These are phyloP conservation scores for Teratosphaeria gauchensis DNA, from an alignment of 2,329 filamentous ascomycete species.

Conservation along the genomic window DNA sequence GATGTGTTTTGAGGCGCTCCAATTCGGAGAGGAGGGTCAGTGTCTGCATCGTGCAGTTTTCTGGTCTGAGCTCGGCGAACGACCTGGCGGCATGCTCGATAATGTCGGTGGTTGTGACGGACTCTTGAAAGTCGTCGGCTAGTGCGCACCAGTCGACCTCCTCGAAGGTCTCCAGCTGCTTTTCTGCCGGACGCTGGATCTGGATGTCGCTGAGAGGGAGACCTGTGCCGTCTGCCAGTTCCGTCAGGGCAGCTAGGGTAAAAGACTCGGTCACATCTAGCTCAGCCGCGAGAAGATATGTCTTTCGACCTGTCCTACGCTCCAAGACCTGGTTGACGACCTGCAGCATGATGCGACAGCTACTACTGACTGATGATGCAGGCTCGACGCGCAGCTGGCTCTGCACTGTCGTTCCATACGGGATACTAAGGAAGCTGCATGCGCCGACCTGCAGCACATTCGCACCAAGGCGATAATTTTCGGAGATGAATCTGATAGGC, in stretches of 20 bases:
- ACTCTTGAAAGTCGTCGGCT: constrained; percentile 14
- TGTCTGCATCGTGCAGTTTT: constrained; percentile 15
- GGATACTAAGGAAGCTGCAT: constrained; percentile 19
- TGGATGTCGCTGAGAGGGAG: constrained; percentile 11
- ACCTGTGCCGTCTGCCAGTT: constrained; percentile 13
- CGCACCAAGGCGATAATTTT: constrained; percentile 9
- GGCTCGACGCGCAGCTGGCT: constrained; percentile 18
- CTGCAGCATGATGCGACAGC: constrained; percentile 16
- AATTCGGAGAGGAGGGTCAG: constrained; percentile 16
- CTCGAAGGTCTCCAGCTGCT: background rate
- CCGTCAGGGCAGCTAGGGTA: constrained; percentile 15
- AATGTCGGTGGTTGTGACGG: constrained; percentile 7
- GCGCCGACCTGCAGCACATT: constrained; percentile 14
- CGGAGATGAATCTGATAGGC: constrained; percentile 18
- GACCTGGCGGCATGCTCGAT: constrained; percentile 7
- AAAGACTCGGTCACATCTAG: constrained; percentile 20
- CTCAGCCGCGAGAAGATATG: constrained; percentile 18
- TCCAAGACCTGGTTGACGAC: constrained; percentile 19
- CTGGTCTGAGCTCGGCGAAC: constrained; percentile 7
- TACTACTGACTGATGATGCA: background rate
- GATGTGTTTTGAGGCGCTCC: constrained; percentile 13
- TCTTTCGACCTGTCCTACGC: constrained; percentile 15
- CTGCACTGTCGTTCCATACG: constrained; percentile 19
- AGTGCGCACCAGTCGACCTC: constrained; percentile 20
- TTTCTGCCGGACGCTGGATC: constrained; percentile 6